A percentile compares a stretch with the other conserved stretches of the same genome.
Evolutionary conservation across 768 basidiomycete genomes (phyloP).

Genomic region (Megacollybia marginata): DNA sequence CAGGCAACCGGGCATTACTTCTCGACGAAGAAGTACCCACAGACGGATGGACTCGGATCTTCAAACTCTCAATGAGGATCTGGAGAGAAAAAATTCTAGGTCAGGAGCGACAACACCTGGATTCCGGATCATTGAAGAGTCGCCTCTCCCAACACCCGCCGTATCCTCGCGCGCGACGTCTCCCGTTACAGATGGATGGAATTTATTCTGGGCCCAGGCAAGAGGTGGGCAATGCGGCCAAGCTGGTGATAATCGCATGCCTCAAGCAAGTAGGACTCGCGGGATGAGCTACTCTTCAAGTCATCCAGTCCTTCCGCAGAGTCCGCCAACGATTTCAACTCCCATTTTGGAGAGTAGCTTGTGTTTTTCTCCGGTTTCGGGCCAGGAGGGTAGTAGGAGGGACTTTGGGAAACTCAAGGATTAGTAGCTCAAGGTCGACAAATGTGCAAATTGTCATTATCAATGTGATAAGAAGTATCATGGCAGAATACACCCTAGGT

Average conservation of each 20-base stretch:
- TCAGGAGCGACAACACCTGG: constrained; percentile 1
- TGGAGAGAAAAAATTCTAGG: too few species aligned
- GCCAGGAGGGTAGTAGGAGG: neutral
- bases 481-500: too few species aligned
- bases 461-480: too few species aligned
- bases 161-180: neutral
- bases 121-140: constrained; percentile 7
- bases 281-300: constrained; percentile 21
- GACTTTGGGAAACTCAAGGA: too few species aligned
- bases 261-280: constrained; percentile 18
- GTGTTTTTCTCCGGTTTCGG: constrained; percentile 37
- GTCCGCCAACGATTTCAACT: constrained; percentile 51
- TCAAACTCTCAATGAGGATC: too few species aligned
- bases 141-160: constrained; percentile 5
- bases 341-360: constrained; percentile 49
- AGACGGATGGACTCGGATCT: constrained; percentile 2
- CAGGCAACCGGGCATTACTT: neutral
- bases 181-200: neutral
- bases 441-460: too few species aligned
- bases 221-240: neutral
- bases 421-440: too few species aligned
- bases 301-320: constrained; percentile 41
- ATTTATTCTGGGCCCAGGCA: neutral
- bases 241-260: constrained; percentile 40
- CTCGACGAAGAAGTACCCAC: constrained; percentile 1